Evolutionary conservation across 371 early-diverging fungal species (phyloP), one percentile per base, ranked within the genome.

Genomic region (Haplosporangium sp.): DNA sequence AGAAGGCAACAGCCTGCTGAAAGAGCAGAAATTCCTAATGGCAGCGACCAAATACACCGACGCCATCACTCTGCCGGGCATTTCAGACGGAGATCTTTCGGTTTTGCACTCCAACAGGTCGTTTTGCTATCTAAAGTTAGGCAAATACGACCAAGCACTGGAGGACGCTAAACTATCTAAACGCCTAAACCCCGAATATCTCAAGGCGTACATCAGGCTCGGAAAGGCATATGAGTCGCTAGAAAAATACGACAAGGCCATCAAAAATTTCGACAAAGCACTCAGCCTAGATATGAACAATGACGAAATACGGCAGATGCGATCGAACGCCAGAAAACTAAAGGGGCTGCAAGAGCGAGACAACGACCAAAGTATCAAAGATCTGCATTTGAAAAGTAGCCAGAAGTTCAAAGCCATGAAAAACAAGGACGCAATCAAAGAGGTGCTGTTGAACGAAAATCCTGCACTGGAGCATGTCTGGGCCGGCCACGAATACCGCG

Each of bases 401-500:
- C 63, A 69, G 63, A 45, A 56, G 63, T 63, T 69, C 70, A 69
- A 69, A 34, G 63, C 45, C 57, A 57, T 56, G 63, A 48, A 69
- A 63, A 62, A 69, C 63, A 57, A 2, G 47, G 63, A 69, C 63
- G 48, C 55, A 38, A 0, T 69, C 63, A 38, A 62, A 69, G 47
- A 20, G 63, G 9, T 63, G 47, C 63, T 69, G 70, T 20, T 69
- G 57, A 27, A 47, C 45, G 27, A 38, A 56, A 58, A 69, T 63
- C 70, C 70, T 69, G 56, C 70, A 37, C 70, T 69, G 70, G 63
- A 69, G 63, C 70, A 69, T 69, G 70, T 69, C 70, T 69, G 63
- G 70, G 70, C 70, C 58, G 70, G 70, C 70, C 63, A 69, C 63
- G 70, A 69, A 63, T 69, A 69, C 63, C 70, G 70, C 58, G 70